Percentiles rank a stretch among this genome's conserved stretches.
Evolutionary conservation across 352 stramenopile genomes (phyloP).

Genomic region (Globisporangium megalacanthum): DNA sequence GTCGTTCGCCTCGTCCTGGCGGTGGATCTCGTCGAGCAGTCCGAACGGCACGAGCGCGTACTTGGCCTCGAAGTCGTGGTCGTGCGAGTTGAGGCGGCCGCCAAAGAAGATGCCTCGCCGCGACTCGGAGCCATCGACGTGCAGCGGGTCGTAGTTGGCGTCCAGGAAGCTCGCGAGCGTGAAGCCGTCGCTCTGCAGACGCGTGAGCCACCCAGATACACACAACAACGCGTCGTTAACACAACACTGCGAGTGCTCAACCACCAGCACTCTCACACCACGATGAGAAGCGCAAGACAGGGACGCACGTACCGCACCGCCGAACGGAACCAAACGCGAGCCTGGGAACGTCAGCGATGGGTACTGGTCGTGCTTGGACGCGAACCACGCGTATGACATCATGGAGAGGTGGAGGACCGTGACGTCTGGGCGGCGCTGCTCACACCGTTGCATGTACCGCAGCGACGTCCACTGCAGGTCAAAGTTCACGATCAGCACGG

Average conservation of each 20-base stretch:
- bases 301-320: constrained; percentile 19
- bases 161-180: constrained; percentile 41
- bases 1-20: constrained; percentile 6
- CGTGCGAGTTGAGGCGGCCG: constrained; percentile 70
- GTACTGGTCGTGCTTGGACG: constrained; percentile 68
- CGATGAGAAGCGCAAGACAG: not conserved
- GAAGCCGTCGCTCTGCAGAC: constrained; percentile 41
- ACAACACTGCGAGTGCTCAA: too few relatives aligned
- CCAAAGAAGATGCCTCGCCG: constrained; percentile 74
- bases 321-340: constrained; percentile 32
- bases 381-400: constrained; percentile 87
- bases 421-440: constrained; percentile 64
- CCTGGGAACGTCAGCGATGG: constrained; percentile 58
- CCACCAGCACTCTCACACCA: too few relatives aligned
- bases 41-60: constrained; percentile 49
- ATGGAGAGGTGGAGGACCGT: constrained; percentile 88
- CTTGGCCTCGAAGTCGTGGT: constrained; percentile 41
- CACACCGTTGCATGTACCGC: constrained; percentile 90
- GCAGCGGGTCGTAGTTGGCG: constrained; percentile 21
- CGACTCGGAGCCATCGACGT: not conserved
- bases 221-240: too few relatives aligned
- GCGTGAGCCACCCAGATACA: too few relatives aligned
- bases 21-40: constrained; percentile 51
- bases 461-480: constrained; percentile 90
- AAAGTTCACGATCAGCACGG: constrained; percentile 90